Evolutionary conservation across 805 yeast genomes (phyloP).

Genomic region (Wickerhamomyces xylosicus): DNA sequence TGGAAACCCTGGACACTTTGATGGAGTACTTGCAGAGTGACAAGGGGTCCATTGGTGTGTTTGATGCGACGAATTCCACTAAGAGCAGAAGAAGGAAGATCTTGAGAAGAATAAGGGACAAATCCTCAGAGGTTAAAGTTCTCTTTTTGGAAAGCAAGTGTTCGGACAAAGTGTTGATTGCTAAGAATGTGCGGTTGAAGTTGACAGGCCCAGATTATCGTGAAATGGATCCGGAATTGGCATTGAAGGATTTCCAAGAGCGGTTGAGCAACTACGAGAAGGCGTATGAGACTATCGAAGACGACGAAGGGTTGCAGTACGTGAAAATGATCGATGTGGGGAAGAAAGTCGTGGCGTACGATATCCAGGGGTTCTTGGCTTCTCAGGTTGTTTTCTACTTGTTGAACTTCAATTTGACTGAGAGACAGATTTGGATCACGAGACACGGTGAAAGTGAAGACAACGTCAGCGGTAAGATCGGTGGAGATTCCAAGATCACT

Average conservation of each 20-base stretch:
- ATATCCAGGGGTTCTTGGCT: constrained; percentile 79
- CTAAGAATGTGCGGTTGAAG: constrained; percentile 75
- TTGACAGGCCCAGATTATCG: constrained; percentile 89
- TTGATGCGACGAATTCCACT: constrained; percentile 78
- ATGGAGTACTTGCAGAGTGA: constrained; percentile 73
- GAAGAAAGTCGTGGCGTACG: constrained; percentile 83
- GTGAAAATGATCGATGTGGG: constrained; percentile 96
- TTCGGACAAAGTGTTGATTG: constrained; percentile 67
- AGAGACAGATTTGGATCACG: constrained; percentile 89
- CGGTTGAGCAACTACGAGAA: constrained; percentile 75
- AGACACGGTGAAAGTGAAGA: constrained; percentile 91
- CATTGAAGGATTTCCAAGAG: constrained; percentile 72
- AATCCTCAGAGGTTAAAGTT: constrained; percentile 61
- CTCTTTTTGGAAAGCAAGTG: constrained; percentile 82
- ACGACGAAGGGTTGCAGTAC: constrained; percentile 65
- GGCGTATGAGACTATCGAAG: constrained; percentile 87
- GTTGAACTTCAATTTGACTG: constrained; percentile 77
- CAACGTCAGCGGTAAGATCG: constrained; percentile 76
- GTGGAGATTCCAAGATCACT: constrained; percentile 83
- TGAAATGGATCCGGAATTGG: constrained; percentile 72
- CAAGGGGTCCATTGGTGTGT: constrained; percentile 86
- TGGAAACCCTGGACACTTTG: constrained; percentile 80
- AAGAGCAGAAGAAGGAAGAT: constrained; percentile 52
- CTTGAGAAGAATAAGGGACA: constrained; percentile 41
- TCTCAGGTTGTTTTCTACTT: constrained; percentile 89